These are phyloP conservation scores for Penicillium decumbens DNA, from an alignment of 2,329 filamentous ascomycete species.

Conservation along the genomic window DNA sequence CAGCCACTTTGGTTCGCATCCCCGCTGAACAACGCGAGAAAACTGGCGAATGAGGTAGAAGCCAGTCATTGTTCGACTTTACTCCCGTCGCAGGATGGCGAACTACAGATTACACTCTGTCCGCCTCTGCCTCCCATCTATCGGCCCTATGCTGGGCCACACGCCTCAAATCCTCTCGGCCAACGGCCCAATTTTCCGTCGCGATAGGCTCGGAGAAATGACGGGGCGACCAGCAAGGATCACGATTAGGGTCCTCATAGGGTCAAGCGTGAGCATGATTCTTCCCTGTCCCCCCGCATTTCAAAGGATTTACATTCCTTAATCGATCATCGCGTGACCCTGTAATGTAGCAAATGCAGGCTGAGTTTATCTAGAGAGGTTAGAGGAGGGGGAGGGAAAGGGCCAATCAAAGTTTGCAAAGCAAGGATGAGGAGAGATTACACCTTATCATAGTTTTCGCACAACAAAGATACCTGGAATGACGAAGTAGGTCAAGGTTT, in stretches of 20 bases:
- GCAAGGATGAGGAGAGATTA: neutral
- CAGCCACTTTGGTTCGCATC: conserved; percentile 44
- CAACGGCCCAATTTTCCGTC: neutral
- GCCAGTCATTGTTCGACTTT: neutral
- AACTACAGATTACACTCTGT: neutral
- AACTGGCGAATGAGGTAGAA: conserved; percentile 16
- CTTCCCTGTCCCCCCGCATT: conserved; percentile 9
- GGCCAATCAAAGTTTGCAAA: neutral
- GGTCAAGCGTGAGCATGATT: conserved; percentile 2
- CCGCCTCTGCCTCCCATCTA: neutral
- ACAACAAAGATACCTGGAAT: neutral
- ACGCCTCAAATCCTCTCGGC: neutral
- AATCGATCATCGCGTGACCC: conserved; percentile 9
- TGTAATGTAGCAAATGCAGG: neutral
- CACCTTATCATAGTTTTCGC: neutral
- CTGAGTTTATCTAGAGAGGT: conserved; percentile 7
- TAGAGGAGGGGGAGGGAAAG: neutral
- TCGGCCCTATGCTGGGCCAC: neutral
- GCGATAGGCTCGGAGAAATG: neutral
- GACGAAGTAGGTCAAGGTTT: neutral
- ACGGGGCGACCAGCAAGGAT: neutral
- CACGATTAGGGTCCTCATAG: neutral
- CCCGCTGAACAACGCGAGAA: conserved; percentile 30
- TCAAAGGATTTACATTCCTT: conserved; percentile 5
- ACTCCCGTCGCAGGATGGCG: neutral